phyloP scores from a whole-genome alignment of 2,329 filamentous ascomycete species.

The Cordyceps tenuipes region DNA sequence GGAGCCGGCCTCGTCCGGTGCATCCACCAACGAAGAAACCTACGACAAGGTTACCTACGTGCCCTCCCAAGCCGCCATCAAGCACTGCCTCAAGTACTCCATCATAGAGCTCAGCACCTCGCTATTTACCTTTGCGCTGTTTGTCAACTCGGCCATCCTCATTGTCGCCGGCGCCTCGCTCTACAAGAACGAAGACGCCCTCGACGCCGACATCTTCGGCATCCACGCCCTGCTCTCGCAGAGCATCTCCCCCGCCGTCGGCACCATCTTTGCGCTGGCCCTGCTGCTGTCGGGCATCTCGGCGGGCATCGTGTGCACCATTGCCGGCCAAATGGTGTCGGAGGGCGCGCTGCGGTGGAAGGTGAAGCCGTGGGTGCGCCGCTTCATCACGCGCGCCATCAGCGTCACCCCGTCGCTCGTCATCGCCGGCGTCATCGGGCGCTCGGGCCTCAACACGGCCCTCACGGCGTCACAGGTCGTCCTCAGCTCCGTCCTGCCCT shows the following conservation, averaged over 20 bases:
- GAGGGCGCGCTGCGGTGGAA: slow-evolving; percentile 74
- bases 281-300: slow-evolving; percentile 72
- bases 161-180: slow-evolving; percentile 75
- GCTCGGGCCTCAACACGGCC: slow-evolving; percentile 59
- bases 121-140: slow-evolving; percentile 75
- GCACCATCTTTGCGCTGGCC: slow-evolving; percentile 76
- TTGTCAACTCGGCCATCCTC: slow-evolving; percentile 75
- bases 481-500: slow-evolving; percentile 70
- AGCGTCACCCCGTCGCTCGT: slow-evolving; percentile 77
- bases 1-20: slow-evolving; percentile 17
- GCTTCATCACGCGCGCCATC: slow-evolving; percentile 69
- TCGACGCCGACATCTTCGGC: slow-evolving; percentile 69
- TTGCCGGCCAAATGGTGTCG: slow-evolving; percentile 80
- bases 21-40: slow-evolving; percentile 22
- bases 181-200: slow-evolving; percentile 52
- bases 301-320: slow-evolving; percentile 82
- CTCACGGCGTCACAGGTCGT: slow-evolving; percentile 72
- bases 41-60: slow-evolving; percentile 52
- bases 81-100: slow-evolving; percentile 64
- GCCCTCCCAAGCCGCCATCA: slow-evolving; percentile 65
- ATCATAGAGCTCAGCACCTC: slow-evolving; percentile 62
- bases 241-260: slow-evolving; percentile 65
- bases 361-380: slow-evolving; percentile 67
- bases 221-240: slow-evolving; percentile 66
- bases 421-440: slow-evolving; percentile 71